Conservation (phyloP, 176 grass and related monocot species). For the Musa schizocarpa region DNA sequence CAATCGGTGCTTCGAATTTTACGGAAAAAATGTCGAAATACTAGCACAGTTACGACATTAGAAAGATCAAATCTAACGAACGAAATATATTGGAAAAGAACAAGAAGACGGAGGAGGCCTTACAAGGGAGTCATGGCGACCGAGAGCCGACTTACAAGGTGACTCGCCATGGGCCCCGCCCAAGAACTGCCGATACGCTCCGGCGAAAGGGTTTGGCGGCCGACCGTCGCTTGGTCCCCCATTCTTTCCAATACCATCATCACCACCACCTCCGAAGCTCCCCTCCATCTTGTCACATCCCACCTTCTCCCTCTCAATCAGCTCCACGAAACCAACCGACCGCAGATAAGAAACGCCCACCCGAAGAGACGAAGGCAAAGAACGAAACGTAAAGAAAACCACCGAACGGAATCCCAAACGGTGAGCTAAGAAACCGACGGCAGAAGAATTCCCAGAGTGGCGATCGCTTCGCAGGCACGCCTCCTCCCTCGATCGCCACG, state of each 20-base stretch:
- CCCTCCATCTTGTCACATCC: conserved; percentile 27
- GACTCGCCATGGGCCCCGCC: conserved; percentile 21
- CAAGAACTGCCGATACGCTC: not conserved
- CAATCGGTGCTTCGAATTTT: not conserved
- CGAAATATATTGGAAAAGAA: not conserved
- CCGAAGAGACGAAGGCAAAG: not conserved
- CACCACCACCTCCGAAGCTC: conserved; percentile 14
- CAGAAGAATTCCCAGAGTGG: not conserved
- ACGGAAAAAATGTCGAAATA: not conserved
- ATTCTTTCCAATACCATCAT: conserved; percentile 1
- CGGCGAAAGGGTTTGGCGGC: conserved; percentile 42
- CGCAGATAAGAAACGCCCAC: not conserved
- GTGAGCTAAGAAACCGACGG: not conserved
- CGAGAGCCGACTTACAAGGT: conserved; percentile 26
- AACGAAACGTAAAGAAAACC: not conserved
- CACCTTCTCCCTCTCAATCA: not conserved
- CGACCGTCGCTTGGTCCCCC: conserved; percentile 25
- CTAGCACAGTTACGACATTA: too few species aligned
- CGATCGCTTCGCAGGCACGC: not conserved
- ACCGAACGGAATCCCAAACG: not conserved
- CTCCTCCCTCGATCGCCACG: not conserved
- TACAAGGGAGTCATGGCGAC: conserved; percentile 63
- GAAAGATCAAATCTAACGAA: not conserved
- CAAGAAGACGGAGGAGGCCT: conserved; percentile 26
- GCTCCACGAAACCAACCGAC: not conserved